Conservation (phyloP, 2,329 filamentous ascomycete species). For the Chrysoporthe austroafricana region DNA sequence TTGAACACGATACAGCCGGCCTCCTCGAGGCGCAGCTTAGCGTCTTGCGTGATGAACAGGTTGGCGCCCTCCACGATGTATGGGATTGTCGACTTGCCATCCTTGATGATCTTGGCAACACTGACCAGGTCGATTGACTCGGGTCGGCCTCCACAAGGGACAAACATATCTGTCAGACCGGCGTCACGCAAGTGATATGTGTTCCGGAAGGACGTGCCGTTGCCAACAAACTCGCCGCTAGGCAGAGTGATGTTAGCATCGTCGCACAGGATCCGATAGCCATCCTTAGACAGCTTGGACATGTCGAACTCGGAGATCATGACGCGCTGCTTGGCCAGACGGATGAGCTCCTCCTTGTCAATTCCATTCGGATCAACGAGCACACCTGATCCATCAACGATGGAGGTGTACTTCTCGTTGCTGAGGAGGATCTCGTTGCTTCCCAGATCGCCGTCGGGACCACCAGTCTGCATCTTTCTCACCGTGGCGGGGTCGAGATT, state of each 20-base stretch:
- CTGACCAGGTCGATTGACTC: conserved; percentile 94
- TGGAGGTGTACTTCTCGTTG: conserved; percentile 92
- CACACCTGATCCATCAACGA: conserved; percentile 96
- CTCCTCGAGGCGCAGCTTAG: conserved; percentile 90
- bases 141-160: conserved; percentile 93
- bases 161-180: conserved; percentile 82
- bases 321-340: conserved; percentile 80
- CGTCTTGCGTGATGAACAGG: conserved; percentile 97
- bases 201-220: conserved; percentile 95
- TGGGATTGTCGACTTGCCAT: conserved; percentile 84
- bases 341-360: conserved; percentile 79
- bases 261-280: conserved; percentile 91
- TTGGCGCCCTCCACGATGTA: conserved; percentile 99
- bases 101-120: conserved; percentile 83
- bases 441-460: conserved; percentile 93
- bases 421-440: conserved; percentile 97
- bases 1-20: conserved; percentile 97
- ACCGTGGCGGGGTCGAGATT: conserved; percentile 84
- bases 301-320: conserved; percentile 91
- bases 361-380: conserved; percentile 91
- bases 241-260: conserved; percentile 89
- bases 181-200: conserved; percentile 88
- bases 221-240: conserved; percentile 81
- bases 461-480: conserved; percentile 95
- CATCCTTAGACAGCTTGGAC: conserved; percentile 82